phyloP scores from a whole-genome alignment of 164 flowering plant genomes.

The Stephania cephalantha region DNA sequence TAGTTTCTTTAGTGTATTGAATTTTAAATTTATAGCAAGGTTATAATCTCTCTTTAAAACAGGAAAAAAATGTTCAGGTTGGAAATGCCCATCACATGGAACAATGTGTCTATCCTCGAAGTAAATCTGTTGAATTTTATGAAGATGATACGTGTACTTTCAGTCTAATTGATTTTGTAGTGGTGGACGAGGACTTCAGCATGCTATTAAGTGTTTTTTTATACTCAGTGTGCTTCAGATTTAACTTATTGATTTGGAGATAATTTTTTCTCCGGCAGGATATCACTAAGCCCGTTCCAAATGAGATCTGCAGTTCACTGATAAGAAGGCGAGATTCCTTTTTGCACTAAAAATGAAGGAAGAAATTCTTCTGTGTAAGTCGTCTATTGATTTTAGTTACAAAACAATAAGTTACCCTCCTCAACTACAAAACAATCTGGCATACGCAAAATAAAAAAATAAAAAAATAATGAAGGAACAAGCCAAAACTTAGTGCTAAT shows the following conservation, averaged over 20 bases:
- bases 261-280: constrained; percentile 45
- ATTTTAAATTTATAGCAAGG: neutral
- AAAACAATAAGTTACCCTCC: neutral
- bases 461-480: no score
- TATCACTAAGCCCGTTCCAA: constrained; percentile 73
- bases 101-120: neutral
- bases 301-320: constrained; percentile 63
- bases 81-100: neutral
- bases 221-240: neutral
- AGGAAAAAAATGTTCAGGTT: neutral
- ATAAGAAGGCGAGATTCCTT: constrained; percentile 63
- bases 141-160: neutral
- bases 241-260: neutral
- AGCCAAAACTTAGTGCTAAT: neutral
- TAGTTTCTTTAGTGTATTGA: neutral
- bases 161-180: neutral
- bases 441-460: neutral
- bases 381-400: neutral
- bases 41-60: neutral
- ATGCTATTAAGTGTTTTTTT: neutral
- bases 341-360: constrained; percentile 80
- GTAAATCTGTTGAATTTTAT: neutral
- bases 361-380: constrained; percentile 91
- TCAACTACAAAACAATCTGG: neutral
- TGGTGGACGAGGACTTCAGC: neutral